A percentile compares a stretch with the other conserved stretches of the same genome.
phyloP scores from a whole-genome alignment of 2,329 filamentous ascomycete genomes.

The Trichophyton mentagrophytes region DNA sequence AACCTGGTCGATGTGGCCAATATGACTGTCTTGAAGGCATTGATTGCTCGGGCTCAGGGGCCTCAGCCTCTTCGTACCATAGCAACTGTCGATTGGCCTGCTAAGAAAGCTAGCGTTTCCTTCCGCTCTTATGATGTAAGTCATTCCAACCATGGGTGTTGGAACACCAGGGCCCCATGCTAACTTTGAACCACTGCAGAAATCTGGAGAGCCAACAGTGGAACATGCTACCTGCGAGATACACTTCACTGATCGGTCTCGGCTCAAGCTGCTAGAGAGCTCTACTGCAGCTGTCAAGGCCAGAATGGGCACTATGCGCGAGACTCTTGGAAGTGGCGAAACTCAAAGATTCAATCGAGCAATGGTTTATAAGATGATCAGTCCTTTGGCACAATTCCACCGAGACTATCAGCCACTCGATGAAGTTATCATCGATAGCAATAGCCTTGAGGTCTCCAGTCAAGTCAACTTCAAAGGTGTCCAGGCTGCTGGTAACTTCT shows the following conservation, averaged over 20 bases:
- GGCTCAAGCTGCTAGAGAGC: conserved; percentile 20
- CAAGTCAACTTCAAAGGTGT: conserved; percentile 21
- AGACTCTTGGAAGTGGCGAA: conserved; percentile 18
- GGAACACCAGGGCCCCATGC: not conserved
- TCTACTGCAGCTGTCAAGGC: not conserved
- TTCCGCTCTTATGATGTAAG: conserved; percentile 3
- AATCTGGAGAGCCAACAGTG: not conserved
- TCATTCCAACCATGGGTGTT: not conserved
- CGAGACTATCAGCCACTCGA: conserved; percentile 25
- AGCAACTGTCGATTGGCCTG: conserved; percentile 5
- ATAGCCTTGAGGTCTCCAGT: conserved; percentile 25
- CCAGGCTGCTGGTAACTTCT: conserved; percentile 17
- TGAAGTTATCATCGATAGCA: conserved; percentile 25
- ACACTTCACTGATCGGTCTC: not conserved
- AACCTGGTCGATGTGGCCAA: conserved; percentile 6
- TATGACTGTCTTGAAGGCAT: conserved; percentile 7
- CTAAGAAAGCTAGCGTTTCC: not conserved
- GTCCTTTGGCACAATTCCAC: conserved; percentile 24
- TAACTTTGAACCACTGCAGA: not conserved
- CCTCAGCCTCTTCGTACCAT: conserved; percentile 2
- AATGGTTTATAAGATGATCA: conserved; percentile 28
- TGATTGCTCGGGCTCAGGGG: conserved; percentile 6
- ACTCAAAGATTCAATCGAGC: conserved; percentile 22
- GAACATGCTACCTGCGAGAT: conserved; percentile 7
- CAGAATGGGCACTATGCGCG: conserved; percentile 16